Base-by-base conservation (phyloP, 2,329 filamentous ascomycete genomes). In the Colletotrichum spinosum region DNA sequence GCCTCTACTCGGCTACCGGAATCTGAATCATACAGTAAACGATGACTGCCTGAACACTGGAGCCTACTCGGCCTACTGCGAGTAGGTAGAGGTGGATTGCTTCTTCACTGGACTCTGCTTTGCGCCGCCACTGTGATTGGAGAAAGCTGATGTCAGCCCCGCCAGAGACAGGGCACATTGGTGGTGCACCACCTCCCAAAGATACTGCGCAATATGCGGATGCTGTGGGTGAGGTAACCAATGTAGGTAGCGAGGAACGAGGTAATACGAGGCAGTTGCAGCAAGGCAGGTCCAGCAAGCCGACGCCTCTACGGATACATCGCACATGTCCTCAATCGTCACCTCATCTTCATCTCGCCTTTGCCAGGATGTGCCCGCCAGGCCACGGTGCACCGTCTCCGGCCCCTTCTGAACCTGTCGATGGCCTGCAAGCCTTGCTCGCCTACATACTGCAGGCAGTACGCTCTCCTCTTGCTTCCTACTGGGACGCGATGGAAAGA, bases 311-410 rank as follows among this genome's bases (percentile, higher is more conserved):
- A 4, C 25, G 25, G 25, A 25, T 25, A 25, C 25, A 25, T 25
- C 25, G 25, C 45, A 65, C 51, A 65, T 65, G 57, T 60, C 57
- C 56, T 52, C 57, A 61, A 55, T 65, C 57, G 62, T 65, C 62
- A 61, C 62, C 62, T 65, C 62, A 52, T 65, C 62, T 65, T 65
- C 62, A 61, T 65, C 51, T 61, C 54, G 61, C 61, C 25, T 60
- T 65, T 60, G 61, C 61, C 56, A 60, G 62, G 57, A 25, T 41
- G 55, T 60, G 57, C 57, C 51, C 34, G 45, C 41, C 35, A 55
- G 50, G 38, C 50, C 39, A 55, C 15, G 15, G 15, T 15, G 13
- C 42, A 44, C 48, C 60, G 50, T 56, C 56, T 60, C 60, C 46
- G 35, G 55, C 44, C 56, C 33, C 38, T 60, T 48, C 44, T 33